Evolutionary conservation across 1,284 basidiomycete genomes (phyloP).

Genomic region (Sporisorium exsertum): DNA sequence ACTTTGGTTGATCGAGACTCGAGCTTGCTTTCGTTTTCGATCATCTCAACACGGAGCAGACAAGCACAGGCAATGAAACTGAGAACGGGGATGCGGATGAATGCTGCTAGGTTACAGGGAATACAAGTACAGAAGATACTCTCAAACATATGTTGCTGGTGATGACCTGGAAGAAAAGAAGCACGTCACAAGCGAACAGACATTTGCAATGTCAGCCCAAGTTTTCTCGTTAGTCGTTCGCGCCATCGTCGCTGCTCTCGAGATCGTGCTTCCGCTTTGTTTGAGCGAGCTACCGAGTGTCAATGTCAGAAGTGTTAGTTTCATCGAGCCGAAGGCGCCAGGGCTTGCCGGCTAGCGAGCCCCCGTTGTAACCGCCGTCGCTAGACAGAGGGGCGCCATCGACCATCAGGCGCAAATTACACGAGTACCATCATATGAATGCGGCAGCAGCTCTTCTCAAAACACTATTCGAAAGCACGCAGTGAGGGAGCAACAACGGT

Average conservation of each 20-base stretch:
- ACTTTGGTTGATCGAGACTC: background rate
- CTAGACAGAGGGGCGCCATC: constrained; percentile 35
- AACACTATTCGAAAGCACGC: background rate
- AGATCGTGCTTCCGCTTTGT: background rate
- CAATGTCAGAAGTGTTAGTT: constrained; percentile 52
- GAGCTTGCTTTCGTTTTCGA: background rate
- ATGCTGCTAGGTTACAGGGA: background rate
- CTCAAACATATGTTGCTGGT: background rate
- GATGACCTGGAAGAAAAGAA: background rate
- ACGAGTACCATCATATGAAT: constrained; percentile 60
- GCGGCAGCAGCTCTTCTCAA: background rate
- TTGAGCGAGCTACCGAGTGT: background rate
- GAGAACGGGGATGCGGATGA: background rate
- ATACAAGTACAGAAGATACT: background rate
- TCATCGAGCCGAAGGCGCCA: constrained; percentile 54
- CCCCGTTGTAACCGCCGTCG: constrained; percentile 51
- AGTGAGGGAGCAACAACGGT: background rate
- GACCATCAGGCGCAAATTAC: constrained; percentile 65
- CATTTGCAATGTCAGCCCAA: background rate
- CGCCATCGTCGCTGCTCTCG: background rate
- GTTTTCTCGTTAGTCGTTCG: background rate
- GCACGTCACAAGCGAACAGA: background rate
- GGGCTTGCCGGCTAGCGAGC: constrained; percentile 62
- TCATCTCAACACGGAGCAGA: background rate
- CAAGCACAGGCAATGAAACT: background rate